phyloP scores from a whole-genome alignment of 768 basidiomycete genomes.

The Kwoniella pini region DNA sequence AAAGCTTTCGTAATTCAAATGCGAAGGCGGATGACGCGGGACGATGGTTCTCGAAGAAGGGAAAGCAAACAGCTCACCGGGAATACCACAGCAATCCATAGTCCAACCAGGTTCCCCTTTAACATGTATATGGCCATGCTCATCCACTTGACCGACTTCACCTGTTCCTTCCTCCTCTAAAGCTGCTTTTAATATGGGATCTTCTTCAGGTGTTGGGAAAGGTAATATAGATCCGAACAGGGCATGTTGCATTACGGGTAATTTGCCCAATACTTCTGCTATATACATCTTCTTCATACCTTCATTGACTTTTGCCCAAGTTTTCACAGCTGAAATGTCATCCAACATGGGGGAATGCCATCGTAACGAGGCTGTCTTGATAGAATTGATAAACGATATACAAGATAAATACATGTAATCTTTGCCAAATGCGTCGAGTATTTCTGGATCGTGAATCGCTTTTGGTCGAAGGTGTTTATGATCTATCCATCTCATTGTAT shows the following conservation, averaged over 20 bases:
- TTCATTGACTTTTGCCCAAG: constrained; percentile 91
- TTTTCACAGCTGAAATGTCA: constrained; percentile 81
- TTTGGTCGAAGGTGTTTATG: constrained; percentile 90
- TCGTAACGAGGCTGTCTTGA: constrained; percentile 89
- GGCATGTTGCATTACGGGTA: constrained; percentile 95
- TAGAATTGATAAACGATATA: constrained; percentile 92
- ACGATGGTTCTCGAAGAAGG: no score
- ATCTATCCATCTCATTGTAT: no score
- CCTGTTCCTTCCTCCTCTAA: constrained; percentile 31
- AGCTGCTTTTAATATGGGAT: constrained; percentile 28
- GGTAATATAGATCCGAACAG: constrained; percentile 79
- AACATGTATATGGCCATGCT: constrained; percentile 47
- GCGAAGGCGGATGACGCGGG: no score
- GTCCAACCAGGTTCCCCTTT: constrained; percentile 50
- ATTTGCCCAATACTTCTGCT: constrained; percentile 90
- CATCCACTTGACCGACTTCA: constrained; percentile 23
- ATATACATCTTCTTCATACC: constrained; percentile 99
- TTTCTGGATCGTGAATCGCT: constrained; percentile 85
- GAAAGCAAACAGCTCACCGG: constrained; percentile 33
- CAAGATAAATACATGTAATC: constrained; percentile 98
- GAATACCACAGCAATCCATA: constrained; percentile 55
- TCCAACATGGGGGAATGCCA: constrained; percentile 99
- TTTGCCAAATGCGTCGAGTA: constrained; percentile 86
- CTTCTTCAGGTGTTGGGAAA: constrained; percentile 43
- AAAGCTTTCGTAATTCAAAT: no score